Percentiles rank a stretch among this genome's conserved stretches.
Conservation (phyloP, 352 stramenopile genomes). For the Blastocystis sp. region DNA sequence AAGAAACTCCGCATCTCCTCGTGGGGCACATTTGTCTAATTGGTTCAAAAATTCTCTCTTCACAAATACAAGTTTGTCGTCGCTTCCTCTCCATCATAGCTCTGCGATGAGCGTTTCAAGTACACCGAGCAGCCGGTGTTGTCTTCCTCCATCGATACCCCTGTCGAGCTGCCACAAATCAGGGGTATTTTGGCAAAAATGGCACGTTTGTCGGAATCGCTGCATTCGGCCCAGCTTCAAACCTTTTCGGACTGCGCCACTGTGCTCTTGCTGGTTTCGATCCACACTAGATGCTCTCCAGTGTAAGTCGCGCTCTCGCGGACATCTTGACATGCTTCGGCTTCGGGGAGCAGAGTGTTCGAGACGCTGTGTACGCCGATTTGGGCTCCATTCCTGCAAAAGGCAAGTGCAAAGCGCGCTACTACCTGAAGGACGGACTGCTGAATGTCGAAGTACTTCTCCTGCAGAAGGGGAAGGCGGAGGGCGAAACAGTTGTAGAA, state of each 20-base stretch:
- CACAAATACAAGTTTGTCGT: not conserved
- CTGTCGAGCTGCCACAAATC: not conserved
- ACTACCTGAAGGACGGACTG: not conserved
- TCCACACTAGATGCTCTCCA: not conserved
- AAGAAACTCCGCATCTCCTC: not conserved
- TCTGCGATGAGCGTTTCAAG: not conserved
- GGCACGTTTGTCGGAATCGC: not conserved
- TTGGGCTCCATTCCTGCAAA: not conserved
- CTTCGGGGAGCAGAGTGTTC: not conserved
- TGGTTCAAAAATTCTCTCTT: conserved; percentile 4
- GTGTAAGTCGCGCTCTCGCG: not conserved
- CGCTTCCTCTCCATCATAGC: not conserved
- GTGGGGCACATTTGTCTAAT: not conserved
- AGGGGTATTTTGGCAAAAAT: not conserved
- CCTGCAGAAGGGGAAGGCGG: not conserved
- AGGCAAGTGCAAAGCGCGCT: not conserved
- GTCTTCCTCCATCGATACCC: not conserved
- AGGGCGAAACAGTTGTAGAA: not conserved
- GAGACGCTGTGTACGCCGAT: no score
- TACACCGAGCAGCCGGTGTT: not conserved
- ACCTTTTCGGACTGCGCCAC: not conserved
- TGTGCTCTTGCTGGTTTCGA: not conserved
- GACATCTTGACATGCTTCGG: not conserved
- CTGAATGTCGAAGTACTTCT: not conserved
- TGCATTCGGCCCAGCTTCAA: not conserved